Evolutionary conservation across 495 filamentous ascomycete genomes (phyloP).

Genomic region (Venustampulla echinocandica): DNA sequence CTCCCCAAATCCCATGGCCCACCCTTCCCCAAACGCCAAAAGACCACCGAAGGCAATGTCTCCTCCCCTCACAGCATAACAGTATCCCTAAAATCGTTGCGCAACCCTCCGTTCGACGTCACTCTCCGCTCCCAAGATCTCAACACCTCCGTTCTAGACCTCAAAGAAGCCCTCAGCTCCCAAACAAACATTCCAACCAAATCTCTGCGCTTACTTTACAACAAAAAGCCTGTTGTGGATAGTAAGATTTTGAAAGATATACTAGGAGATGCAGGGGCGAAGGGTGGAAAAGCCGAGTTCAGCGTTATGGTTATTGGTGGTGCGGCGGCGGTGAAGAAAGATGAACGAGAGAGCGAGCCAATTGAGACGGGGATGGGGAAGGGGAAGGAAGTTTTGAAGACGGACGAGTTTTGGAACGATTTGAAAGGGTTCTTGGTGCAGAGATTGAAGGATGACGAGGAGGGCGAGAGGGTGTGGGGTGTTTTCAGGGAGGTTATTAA

Average conservation of each 20-base stretch:
- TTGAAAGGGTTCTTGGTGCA: slow-evolving; percentile 70
- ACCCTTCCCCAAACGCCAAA: slow-evolving; percentile 37
- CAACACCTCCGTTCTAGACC: slow-evolving; percentile 59
- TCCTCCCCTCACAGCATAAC: slow-evolving; percentile 42
- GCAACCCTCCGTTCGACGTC: slow-evolving; percentile 60
- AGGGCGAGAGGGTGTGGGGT: slow-evolving; percentile 52
- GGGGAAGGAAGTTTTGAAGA: slow-evolving; percentile 51
- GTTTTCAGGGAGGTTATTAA: slow-evolving; percentile 44
- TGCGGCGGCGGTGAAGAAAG: slow-evolving; percentile 28
- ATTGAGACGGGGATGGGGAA: slow-evolving; percentile 46
- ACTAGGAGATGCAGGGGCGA: slow-evolving; percentile 31
- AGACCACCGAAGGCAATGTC: slow-evolving; percentile 21
- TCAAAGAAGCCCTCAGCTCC: slow-evolving; percentile 54
- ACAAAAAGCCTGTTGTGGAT: slow-evolving; percentile 73
- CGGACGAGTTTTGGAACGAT: slow-evolving; percentile 81
- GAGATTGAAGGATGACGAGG: slow-evolving; percentile 62
- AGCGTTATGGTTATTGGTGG: slow-evolving; percentile 81
- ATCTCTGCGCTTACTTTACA: slow-evolving; percentile 75
- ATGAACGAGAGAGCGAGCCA: slow-evolving; percentile 23
- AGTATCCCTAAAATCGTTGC: slow-evolving; percentile 62
- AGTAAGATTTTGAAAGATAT: slow-evolving; percentile 55
- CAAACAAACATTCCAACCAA: slow-evolving; percentile 44
- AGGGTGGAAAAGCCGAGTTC: slow-evolving; percentile 56
- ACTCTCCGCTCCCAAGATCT: slow-evolving; percentile 48
- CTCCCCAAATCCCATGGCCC: slow-evolving; percentile 38